phyloP scores from a whole-genome alignment of 345 rosid species.

The Psidium friedrichsthalianum region DNA sequence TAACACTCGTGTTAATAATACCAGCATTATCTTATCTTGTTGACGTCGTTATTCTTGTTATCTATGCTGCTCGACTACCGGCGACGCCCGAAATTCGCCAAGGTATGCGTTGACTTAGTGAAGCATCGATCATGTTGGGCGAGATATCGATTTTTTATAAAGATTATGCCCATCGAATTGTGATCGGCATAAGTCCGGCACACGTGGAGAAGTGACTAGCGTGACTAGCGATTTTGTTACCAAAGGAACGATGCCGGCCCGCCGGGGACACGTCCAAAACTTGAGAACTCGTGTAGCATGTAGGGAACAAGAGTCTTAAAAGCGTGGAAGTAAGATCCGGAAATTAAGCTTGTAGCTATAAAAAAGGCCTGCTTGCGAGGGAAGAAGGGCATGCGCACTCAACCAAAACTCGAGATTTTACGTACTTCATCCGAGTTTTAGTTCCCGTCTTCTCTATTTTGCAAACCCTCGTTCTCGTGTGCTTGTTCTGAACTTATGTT shows the following conservation, averaged over 20 bases:
- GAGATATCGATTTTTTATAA: background rate
- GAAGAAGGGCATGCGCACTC: background rate
- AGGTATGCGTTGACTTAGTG: background rate
- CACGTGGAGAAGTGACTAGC: too few relatives aligned
- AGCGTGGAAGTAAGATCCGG: background rate
- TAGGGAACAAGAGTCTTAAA: background rate
- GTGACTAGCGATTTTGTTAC: background rate
- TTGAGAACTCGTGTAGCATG: background rate
- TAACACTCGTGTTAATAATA: background rate
- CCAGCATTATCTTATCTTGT: background rate
- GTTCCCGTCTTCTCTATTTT: too few relatives aligned
- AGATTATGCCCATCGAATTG: background rate
- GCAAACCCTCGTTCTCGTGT: background rate
- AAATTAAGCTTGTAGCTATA: background rate
- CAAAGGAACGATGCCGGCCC: background rate
- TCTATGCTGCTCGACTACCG: background rate
- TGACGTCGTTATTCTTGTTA: background rate
- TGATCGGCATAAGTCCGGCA: rapidly evolving
- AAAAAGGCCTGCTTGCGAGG: background rate
- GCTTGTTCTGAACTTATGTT: background rate
- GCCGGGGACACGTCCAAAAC: background rate
- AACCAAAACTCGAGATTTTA: background rate
- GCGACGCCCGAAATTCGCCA: background rate
- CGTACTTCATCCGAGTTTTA: background rate
- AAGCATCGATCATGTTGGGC: background rate